Evolutionary conservation across 129 eudicot species (phyloP), one percentile per base, ranked within the genome.

Genomic region (Flaveria robusta): DNA sequence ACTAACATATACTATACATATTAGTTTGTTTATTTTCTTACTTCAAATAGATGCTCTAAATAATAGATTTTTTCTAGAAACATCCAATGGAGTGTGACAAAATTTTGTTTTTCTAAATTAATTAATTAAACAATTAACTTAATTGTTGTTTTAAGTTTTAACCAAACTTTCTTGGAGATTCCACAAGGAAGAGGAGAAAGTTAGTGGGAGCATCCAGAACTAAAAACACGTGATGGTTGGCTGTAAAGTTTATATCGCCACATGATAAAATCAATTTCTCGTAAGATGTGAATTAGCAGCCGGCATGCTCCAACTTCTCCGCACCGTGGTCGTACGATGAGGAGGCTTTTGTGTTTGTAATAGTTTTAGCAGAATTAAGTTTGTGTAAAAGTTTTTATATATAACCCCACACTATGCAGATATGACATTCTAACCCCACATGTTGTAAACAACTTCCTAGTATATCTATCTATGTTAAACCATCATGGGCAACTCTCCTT

Each of bases 171-270:
- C 67, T 79, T 22, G 77, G 72, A 71, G 83, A 79, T 79, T 62
- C 68, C 73, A 42, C 83, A 41, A 51, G 11, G 39, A 24, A 31
- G 58, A 50, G 20, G 18, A 39, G 14, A 73, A 54, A 52, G 81
- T 68, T 52, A 54, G 56, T 55, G 69, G 81, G 81, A 68, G 73
- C 77, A 79, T 64, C 79, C 45, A 65, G 19, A 79, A 72, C 73
- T 72, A 79, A 72, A 79, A 55, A 39, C 83, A 79, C 78, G 83
- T 79, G 83, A 72, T 72, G 74, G 56, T 46, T 64, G 41, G 78
- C 78, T 72, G 79, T 72, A 79, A 71, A 64, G 83, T 54, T 64
- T 50, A 45, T 64, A 23, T 64, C 72, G 24, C 74, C 39, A 72
- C 51, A 64, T 72, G 19, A 29, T 71, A 63, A 50, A 9, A 8